Conservation (phyloP, 768 basidiomycete genomes). For the Sarcodon sp. region DNA sequence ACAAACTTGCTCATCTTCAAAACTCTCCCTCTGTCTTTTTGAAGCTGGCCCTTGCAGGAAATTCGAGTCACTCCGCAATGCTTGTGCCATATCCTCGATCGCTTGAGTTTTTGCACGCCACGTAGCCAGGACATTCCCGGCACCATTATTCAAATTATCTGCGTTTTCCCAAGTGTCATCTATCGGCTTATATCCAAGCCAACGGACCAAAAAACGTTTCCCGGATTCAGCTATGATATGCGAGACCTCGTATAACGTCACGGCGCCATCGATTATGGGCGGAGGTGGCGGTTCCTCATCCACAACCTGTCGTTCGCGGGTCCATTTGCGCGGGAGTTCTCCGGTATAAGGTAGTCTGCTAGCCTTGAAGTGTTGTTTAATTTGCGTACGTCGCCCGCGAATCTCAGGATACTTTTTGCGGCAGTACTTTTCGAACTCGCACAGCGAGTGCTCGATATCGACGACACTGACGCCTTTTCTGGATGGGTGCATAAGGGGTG, state of each 20-base stretch:
- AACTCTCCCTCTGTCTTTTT: too few relatives aligned
- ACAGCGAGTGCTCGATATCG: slow-evolving; percentile 70
- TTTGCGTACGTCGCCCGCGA: slow-evolving; percentile 21
- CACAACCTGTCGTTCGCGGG: slow-evolving; percentile 1
- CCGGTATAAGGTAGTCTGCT: slow-evolving; percentile 11
- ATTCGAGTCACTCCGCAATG: too few relatives aligned
- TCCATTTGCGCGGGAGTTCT: slow-evolving; percentile 14
- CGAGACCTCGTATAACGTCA: slow-evolving; percentile 14
- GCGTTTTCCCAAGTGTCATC: slow-evolving; percentile 15
- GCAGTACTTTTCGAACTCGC: slow-evolving; percentile 71
- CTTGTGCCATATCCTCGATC: slow-evolving; percentile 3
- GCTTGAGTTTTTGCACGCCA: slow-evolving; percentile 10
- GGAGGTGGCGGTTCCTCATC: slow-evolving; percentile 7
- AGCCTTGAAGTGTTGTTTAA: slow-evolving; percentile 12
- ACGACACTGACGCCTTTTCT: slow-evolving; percentile 35
- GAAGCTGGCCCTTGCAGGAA: too few relatives aligned
- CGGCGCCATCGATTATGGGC: slow-evolving; percentile 7
- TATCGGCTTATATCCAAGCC: slow-evolving; percentile 15
- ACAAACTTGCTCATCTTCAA: too few relatives aligned
- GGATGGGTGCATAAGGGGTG: slow-evolving; percentile 1
- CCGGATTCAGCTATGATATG: slow-evolving; percentile 18
- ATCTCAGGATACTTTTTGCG: slow-evolving; percentile 39
- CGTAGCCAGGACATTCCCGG: slow-evolving; percentile 9
- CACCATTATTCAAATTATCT: slow-evolving; percentile 10
- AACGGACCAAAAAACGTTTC: slow-evolving; percentile 14